Conservation (phyloP, 1,139 yeast genomes). For the Arxiozyma telluris region DNA sequence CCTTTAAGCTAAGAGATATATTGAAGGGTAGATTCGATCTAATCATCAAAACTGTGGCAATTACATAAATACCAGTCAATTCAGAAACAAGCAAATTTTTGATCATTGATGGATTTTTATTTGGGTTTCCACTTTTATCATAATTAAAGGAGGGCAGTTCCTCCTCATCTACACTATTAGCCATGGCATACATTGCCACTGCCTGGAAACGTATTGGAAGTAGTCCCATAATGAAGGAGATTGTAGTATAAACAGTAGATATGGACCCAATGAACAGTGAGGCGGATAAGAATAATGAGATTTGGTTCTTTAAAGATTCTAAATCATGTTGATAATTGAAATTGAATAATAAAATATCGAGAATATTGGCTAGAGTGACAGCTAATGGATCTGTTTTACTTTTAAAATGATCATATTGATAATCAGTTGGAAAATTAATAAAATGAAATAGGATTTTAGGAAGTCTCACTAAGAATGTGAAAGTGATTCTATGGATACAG, state of each 20-base stretch:
- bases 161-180: constrained; percentile 10
- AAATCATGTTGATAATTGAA: constrained; percentile 35
- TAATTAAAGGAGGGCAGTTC: constrained; percentile 17
- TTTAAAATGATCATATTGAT: constrained; percentile 15
- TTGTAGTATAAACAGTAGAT: constrained; percentile 50
- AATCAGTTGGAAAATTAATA: constrained; percentile 16
- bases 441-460: constrained; percentile 21
- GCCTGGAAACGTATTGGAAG: constrained; percentile 26
- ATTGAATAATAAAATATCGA: constrained; percentile 27
- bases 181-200: constrained; percentile 24
- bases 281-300: constrained; percentile 58
- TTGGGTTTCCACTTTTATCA: constrained; percentile 2
- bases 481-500: constrained; percentile 23
- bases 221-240: constrained; percentile 31
- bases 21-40: constrained; percentile 62
- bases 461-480: constrained; percentile 20
- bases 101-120: constrained; percentile 26
- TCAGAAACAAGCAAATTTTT: constrained; percentile 52
- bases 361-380: constrained; percentile 49
- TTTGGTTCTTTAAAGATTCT: constrained; percentile 51
- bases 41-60: constrained; percentile 70
- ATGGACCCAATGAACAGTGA: constrained; percentile 59
- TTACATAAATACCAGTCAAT: constrained; percentile 65
- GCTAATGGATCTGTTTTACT: constrained; percentile 49
- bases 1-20: constrained; percentile 36